Base-by-base conservation (phyloP, 1,139 yeast species). In the Spathaspora jeffriesii region DNA sequence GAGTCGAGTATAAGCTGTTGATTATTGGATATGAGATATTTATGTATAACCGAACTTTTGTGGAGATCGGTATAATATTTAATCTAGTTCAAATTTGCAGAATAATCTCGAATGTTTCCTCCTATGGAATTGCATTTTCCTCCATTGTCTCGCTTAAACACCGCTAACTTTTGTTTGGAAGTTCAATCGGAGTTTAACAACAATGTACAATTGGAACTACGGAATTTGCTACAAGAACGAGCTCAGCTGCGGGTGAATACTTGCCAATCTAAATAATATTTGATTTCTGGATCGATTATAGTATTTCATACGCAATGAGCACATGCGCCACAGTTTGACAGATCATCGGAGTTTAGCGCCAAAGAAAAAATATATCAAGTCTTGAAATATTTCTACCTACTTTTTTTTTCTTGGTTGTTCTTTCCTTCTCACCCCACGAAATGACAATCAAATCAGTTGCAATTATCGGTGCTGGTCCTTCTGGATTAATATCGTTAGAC, bases 391-490 rank as follows among this genome's bases (percentile, higher is more conserved):
- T 41, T 41, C 37, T 14, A 7, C 5, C 13, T 5, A 5, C 7
- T 2, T 39, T 18, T 34, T 18, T 18, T 17, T 6, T 17, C 17
- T 28, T 17, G 30, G 15, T 39, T 15, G 14, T 10, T 39, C 13
- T 5, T 18, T 18, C 11, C 15, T 18, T 34, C 38, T 9, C 8
- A 2, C 22, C 7, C 20, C 23, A 3, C n/a, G 23, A 30, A 39
- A 52, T 47, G 52, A 13, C 48, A 5, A 59, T 67, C 43, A 60
- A 63, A 45, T 60, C 63, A 20, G 65, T 79, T 10, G 82, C 83
- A 1, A 74, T 79, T 10, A 67, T 84, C 36, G 91, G 92, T 2
- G 88, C 81, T 8, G 92, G 92, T 1, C 89, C 91, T 0, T 73
- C 82, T 44, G 91, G 90, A 5, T 71, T 84, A 5, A 85, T 81